These are phyloP conservation scores for Leptodermis oblonga DNA, from an alignment of 257 asterid genomes.

Conservation along the genomic window DNA sequence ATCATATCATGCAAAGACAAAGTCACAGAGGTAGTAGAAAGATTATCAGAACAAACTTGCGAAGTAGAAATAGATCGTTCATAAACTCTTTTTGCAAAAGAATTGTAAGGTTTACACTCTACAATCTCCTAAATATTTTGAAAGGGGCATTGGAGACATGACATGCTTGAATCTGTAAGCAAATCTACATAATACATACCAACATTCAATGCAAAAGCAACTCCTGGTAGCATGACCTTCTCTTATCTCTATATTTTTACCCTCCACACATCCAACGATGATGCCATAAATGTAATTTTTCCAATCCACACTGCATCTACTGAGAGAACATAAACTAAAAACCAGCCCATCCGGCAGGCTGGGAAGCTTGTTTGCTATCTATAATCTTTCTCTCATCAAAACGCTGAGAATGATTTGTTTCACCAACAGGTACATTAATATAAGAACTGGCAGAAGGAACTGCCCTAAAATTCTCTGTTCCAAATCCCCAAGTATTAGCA, in stretches of 20 bases:
- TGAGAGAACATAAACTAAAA: conserved; percentile 28
- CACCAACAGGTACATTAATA: conserved; percentile 30
- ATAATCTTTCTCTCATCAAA: conserved; percentile 44
- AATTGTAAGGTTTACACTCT: conserved; percentile 4
- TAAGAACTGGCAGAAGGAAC: conserved; percentile 52
- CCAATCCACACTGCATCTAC: not conserved
- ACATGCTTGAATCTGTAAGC: conserved; percentile 5
- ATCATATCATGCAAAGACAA: not conserved
- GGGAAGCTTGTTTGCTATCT: conserved; percentile 51
- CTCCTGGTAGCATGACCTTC: not conserved
- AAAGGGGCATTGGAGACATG: conserved; percentile 1
- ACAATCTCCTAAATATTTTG: not conserved
- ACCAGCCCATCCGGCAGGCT: conserved; percentile 99
- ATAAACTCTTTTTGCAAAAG: not conserved
- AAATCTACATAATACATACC: conserved; percentile 9
- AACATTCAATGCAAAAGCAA: conserved; percentile 7
- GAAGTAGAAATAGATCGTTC: not conserved
- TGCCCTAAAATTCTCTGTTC: conserved; percentile 67
- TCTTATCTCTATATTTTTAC: conserved; percentile 1
- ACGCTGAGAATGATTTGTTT: conserved; percentile 43
- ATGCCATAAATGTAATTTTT: not conserved
- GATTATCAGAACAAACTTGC: not conserved
- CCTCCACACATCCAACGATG: not conserved
- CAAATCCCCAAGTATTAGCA: conserved; percentile 70
- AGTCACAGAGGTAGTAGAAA: conserved; percentile 10